Conservation (phyloP, 23 red algal genomes). For the Chondrus crispus region DNA sequence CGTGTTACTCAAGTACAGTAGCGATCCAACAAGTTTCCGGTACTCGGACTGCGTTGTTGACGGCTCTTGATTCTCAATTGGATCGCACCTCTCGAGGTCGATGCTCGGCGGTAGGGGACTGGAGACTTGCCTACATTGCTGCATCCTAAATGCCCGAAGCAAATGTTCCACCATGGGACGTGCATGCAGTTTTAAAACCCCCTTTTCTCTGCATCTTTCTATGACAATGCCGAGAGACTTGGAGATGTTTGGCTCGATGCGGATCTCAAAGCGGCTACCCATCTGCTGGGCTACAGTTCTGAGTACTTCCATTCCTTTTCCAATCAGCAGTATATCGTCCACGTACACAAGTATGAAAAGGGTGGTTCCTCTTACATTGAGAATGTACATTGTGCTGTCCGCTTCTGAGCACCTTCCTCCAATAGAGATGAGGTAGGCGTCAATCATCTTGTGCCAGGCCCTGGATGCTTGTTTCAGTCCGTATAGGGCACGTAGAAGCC, state of each 20-base stretch:
- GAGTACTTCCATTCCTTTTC: neutral
- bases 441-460: neutral
- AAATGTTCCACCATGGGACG: neutral
- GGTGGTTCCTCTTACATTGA: neutral
- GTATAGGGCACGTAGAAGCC: neutral
- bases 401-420: neutral
- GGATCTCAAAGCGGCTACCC: neutral
- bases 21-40: neutral
- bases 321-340: conserved; percentile 2
- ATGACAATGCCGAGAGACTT: conserved; percentile 4
- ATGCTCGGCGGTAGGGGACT: neutral
- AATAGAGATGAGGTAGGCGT: neutral
- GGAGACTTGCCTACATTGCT: neutral
- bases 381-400: neutral
- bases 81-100: neutral
- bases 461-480: conserved; percentile 5
- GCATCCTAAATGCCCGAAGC: neutral
- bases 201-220: neutral
- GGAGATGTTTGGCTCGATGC: neutral
- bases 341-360: neutral
- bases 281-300: neutral
- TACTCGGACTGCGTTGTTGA: neutral
- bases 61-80: neutral
- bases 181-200: neutral
- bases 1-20: neutral